Conservation (phyloP, 2,329 filamentous ascomycete species). For the Pestalotiopsis sp. region DNA sequence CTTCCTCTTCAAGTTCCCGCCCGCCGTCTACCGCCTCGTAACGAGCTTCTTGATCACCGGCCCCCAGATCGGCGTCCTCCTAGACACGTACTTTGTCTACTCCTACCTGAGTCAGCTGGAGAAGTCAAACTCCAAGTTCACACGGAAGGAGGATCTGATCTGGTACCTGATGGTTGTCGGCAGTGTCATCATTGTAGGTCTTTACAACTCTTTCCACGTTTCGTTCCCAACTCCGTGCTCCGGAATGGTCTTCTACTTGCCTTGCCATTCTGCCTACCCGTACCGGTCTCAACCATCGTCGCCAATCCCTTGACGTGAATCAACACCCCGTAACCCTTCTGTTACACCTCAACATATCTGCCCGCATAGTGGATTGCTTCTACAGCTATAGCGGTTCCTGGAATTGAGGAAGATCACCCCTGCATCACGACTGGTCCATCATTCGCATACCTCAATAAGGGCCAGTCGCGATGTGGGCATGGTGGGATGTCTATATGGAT, state of each 20-base stretch:
- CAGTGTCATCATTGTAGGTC: slow-evolving; percentile 76
- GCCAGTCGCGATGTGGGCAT: slow-evolving; percentile 69
- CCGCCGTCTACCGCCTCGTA: slow-evolving; percentile 45
- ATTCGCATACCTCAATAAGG: slow-evolving; percentile 66
- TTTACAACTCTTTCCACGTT: slow-evolving; percentile 24
- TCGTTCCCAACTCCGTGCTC: slow-evolving; percentile 11
- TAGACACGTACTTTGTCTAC: slow-evolving; percentile 81
- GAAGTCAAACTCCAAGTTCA: slow-evolving; percentile 70
- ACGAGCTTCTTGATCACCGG: slow-evolving; percentile 45
- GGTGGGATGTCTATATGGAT: slow-evolving; percentile 77
- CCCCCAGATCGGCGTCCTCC: slow-evolving; percentile 54
- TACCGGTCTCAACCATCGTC: slow-evolving; percentile 17
- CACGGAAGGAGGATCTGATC: slow-evolving; percentile 75
- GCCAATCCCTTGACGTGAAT: background rate
- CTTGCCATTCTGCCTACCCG: slow-evolving; percentile 14
- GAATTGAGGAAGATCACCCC: slow-evolving; percentile 80
- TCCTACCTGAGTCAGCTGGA: slow-evolving; percentile 78
- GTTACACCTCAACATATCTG: slow-evolving; percentile 66
- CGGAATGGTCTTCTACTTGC: slow-evolving; percentile 7
- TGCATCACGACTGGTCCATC: slow-evolving; percentile 61
- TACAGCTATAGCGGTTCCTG: slow-evolving; percentile 83
- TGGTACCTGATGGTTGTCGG: slow-evolving; percentile 79
- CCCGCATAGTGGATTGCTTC: slow-evolving; percentile 68
- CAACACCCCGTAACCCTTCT: slow-evolving; percentile 8
- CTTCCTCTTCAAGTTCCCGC: slow-evolving; percentile 57